Conservation (phyloP, 129 eudicot genomes). For the Tagetes patula region DNA sequence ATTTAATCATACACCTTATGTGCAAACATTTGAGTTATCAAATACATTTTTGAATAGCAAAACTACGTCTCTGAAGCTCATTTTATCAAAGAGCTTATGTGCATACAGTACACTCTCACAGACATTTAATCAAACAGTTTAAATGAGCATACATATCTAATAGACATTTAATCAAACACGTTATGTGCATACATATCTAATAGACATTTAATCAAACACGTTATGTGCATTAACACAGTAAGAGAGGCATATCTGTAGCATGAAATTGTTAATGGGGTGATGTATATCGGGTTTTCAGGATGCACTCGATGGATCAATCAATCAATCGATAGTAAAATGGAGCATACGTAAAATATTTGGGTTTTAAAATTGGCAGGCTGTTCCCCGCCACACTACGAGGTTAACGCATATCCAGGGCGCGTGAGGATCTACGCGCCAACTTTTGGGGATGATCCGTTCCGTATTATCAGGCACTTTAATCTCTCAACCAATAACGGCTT, state of each 20-base stretch:
- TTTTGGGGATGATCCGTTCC: slow-evolving; percentile 23
- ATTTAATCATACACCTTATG: too few species aligned
- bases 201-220: too few species aligned
- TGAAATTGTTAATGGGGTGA: slow-evolving; percentile 23
- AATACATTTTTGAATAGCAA: too few species aligned
- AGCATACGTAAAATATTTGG: background rate
- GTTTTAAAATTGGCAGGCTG: slow-evolving; percentile 32
- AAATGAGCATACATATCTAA: too few species aligned
- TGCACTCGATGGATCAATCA: slow-evolving; percentile 29
- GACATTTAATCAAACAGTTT: too few species aligned
- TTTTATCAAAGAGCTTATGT: too few species aligned
- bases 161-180: too few species aligned
- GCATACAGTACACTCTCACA: too few species aligned
- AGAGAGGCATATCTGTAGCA: background rate
- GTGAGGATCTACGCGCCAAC: slow-evolving; percentile 36
- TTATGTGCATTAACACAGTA: background rate
- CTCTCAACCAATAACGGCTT: slow-evolving; percentile 34
- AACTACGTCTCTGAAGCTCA: too few species aligned
- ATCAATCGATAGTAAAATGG: slow-evolving; percentile 18
- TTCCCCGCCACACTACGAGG: slow-evolving; percentile 45
- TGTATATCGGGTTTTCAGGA: slow-evolving; percentile 26
- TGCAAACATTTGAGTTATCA: too few species aligned
- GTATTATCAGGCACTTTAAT: slow-evolving; percentile 35
- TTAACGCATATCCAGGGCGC: slow-evolving; percentile 42
- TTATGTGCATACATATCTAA: too few species aligned